Conservation (phyloP, 177 flowering plant genomes). For the Vitis hybrid region DNA sequence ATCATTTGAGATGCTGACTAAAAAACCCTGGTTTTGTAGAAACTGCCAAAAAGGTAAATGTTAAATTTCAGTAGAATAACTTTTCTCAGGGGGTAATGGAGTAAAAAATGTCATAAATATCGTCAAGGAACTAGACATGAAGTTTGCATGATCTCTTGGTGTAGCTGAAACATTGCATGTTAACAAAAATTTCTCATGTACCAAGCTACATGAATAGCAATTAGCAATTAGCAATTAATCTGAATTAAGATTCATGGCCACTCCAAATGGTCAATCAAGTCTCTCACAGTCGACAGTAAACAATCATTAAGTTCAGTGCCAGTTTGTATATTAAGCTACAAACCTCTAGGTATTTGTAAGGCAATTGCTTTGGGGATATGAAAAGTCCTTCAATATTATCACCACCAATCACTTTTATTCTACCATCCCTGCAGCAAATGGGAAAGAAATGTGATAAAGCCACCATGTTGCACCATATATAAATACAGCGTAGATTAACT, state of each 20-base stretch:
- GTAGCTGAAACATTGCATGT: no score
- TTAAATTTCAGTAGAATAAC: background rate
- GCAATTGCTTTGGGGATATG: slow-evolving; percentile 61
- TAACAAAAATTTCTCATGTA: no score
- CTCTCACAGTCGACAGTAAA: background rate
- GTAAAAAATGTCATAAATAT: background rate
- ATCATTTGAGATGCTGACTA: slow-evolving; percentile 48
- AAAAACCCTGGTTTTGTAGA: slow-evolving; percentile 46
- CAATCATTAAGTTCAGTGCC: background rate
- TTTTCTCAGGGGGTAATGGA: background rate
- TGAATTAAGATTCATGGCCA: background rate
- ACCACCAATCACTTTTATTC: slow-evolving; percentile 86
- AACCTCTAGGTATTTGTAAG: slow-evolving; percentile 82
- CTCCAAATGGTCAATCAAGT: background rate
- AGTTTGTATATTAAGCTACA: slow-evolving; percentile 8
- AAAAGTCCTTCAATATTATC: slow-evolving; percentile 82
- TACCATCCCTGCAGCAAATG: slow-evolving; percentile 70
- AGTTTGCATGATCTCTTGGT: background rate
- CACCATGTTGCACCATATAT: no score
- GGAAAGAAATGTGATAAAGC: background rate
- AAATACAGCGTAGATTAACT: no score
- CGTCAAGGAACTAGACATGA: background rate
- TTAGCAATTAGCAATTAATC: no score
- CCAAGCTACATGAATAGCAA: no score
- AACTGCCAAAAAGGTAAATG: slow-evolving; percentile 36